These are phyloP conservation scores for Talaromyces funiculosus DNA, from an alignment of 2,329 filamentous ascomycete species.

Conservation along the genomic window DNA sequence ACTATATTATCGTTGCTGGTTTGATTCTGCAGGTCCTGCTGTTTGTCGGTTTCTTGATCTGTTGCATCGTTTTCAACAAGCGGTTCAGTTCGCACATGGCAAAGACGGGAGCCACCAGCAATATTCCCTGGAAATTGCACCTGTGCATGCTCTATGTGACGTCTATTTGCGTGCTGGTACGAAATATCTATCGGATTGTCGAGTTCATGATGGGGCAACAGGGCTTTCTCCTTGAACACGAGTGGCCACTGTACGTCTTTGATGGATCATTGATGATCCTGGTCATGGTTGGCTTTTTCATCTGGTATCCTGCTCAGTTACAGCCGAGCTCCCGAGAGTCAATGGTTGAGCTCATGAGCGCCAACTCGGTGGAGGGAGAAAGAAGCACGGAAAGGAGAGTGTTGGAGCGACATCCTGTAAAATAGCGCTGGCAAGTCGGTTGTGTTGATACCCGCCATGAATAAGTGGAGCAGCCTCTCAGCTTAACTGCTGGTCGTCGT, in stretches of 20 bases:
- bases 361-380: neutral
- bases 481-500: neutral
- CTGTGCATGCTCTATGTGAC: slow-evolving; percentile 9
- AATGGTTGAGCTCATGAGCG: neutral
- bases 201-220: slow-evolving; percentile 8
- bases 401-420: neutral
- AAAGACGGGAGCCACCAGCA: neutral
- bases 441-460: neutral
- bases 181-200: slow-evolving; percentile 8
- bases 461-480: neutral
- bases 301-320: slow-evolving; percentile 8
- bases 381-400: neutral
- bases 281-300: slow-evolving; percentile 6
- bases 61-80: slow-evolving; percentile 7
- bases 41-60: slow-evolving; percentile 4
- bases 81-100: neutral
- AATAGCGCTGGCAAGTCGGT: neutral
- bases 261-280: slow-evolving; percentile 8
- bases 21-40: slow-evolving; percentile 5
- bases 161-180: neutral
- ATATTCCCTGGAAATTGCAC: slow-evolving; percentile 6
- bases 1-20: slow-evolving; percentile 10
- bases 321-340: neutral
- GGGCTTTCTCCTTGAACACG: slow-evolving; percentile 7
- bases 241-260: slow-evolving; percentile 12